Conservation (phyloP, 129 eudicot genomes). For the Oenanthe sinensis region DNA sequence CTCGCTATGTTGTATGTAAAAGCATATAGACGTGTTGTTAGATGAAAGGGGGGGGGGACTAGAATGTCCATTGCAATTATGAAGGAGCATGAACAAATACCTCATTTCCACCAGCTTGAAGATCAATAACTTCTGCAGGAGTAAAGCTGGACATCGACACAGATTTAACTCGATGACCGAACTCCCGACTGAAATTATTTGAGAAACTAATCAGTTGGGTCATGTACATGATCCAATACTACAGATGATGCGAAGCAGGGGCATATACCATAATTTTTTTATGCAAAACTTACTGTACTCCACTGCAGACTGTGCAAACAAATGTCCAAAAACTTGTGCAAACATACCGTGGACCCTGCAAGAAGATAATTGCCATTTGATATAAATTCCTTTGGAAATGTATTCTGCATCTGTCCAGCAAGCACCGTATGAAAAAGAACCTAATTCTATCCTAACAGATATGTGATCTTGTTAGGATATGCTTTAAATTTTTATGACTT, state of each 20-base stretch:
- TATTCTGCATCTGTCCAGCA: no score
- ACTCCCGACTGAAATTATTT: conserved; percentile 44
- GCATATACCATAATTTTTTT: background rate
- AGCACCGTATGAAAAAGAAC: background rate
- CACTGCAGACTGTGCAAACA: conserved; percentile 61
- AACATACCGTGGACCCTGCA: conserved; percentile 65
- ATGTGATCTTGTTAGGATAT: no score
- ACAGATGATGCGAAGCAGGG: background rate
- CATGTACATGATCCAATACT: background rate
- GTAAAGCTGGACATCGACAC: conserved; percentile 83
- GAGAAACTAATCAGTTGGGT: conserved; percentile 6
- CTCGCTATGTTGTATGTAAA: conserved; percentile 23
- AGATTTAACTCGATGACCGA: conserved; percentile 83
- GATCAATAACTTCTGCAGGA: conserved; percentile 58
- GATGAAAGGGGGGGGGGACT: background rate
- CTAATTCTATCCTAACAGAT: background rate
- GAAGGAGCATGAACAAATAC: conserved; percentile 11
- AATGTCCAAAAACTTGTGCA: conserved; percentile 69
- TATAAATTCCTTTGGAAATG: background rate
- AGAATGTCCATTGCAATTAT: background rate
- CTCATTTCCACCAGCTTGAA: conserved; percentile 81
- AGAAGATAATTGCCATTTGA: background rate
- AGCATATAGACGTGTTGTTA: background rate
- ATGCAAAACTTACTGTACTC: conserved; percentile 48
- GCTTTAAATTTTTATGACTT: no score